phyloP scores from a whole-genome alignment of 2,329 filamentous ascomycete species.

The Chaetomium strumarium region DNA sequence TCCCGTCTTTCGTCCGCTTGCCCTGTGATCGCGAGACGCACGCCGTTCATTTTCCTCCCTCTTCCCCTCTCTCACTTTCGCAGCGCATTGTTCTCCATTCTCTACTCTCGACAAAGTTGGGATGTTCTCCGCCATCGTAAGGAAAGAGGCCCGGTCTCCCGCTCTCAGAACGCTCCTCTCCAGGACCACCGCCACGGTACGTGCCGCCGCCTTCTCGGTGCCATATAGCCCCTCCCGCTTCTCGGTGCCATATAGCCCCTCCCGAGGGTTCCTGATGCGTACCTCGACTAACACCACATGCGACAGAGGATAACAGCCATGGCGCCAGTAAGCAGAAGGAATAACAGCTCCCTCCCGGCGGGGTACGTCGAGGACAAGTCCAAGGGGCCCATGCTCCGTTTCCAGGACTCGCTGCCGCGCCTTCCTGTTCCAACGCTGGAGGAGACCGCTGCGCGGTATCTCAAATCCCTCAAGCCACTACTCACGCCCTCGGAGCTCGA shows the following conservation, averaged over 20 bases:
- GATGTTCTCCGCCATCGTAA: conserved; percentile 34
- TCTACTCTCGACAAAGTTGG: conserved; percentile 17
- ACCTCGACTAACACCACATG: conserved; percentile 11
- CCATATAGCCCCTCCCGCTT: neutral
- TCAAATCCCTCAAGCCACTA: conserved; percentile 73
- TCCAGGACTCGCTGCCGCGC: conserved; percentile 75
- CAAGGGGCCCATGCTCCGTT: conserved; percentile 76
- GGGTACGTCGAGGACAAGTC: conserved; percentile 75
- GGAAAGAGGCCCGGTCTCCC: conserved; percentile 33
- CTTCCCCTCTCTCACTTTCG: neutral
- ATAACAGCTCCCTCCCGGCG: conserved; percentile 52
- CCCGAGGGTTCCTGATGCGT: neutral
- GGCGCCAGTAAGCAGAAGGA: conserved; percentile 47
- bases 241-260: neutral
- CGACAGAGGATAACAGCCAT: conserved; percentile 37
- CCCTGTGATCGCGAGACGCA: neutral
- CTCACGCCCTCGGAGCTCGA: conserved; percentile 64
- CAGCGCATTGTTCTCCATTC: neutral
- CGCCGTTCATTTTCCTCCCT: neutral
- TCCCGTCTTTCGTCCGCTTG: neutral
- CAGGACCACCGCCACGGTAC: conserved; percentile 20
- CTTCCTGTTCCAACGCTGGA: conserved; percentile 77
- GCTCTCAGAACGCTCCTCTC: conserved; percentile 27
- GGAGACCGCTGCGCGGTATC: conserved; percentile 73
- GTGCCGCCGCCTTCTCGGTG: neutral